Evolutionary conservation across 2,329 filamentous ascomycete genomes (phyloP), one percentile per base, ranked within the genome.

Genomic region (Pseudogymnoascus sp.): DNA sequence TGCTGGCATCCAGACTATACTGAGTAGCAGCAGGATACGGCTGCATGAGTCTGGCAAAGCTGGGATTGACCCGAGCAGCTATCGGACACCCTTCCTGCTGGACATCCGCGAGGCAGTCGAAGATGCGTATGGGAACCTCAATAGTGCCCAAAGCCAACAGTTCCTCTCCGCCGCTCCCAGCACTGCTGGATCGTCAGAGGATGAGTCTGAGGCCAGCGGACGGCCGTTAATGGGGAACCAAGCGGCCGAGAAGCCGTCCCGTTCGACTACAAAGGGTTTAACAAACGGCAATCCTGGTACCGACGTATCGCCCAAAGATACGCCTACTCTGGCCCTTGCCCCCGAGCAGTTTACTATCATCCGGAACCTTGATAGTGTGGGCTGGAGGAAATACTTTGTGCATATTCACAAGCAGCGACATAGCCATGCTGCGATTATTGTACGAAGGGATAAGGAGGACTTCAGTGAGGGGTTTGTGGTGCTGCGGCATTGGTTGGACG

Each of bases 371-470:
- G 86, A 97, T 69, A 73, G 74, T n/a, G 72, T 88, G 1, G 80
- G 81, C 3, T 88, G 84, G 82, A 79, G 80, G 59, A 89, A 88
- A 73, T 87, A 84, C 67, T 84, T 82, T 0, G 84, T 93, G 3
- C 87, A 88, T 76, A 93, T 95, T 40, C 88, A 89, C 67, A 89
- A 92, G 5, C 82, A 86, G 62, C 77, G 81, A n/a, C 91, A 96
- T 72, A 90, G 85, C 65, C 93, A 97, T 75, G 93, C 93, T 0
- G 93, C 93, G 2, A 96, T 97, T 59, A 90, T 97, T 66, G 87
- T 96, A 37, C 84, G 93, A 38, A 84, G 80, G 64, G 84, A 88
- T 40, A 87, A 85, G 72, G 78, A 82, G 61, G 77, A 75, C 0
- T 96, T 92, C 69, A 79, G 82, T 1, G 93, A 97, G 75, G 93